Base-by-base conservation (phyloP, 1,284 basidiomycete genomes). In the Pseudozyma flocculosa region DNA sequence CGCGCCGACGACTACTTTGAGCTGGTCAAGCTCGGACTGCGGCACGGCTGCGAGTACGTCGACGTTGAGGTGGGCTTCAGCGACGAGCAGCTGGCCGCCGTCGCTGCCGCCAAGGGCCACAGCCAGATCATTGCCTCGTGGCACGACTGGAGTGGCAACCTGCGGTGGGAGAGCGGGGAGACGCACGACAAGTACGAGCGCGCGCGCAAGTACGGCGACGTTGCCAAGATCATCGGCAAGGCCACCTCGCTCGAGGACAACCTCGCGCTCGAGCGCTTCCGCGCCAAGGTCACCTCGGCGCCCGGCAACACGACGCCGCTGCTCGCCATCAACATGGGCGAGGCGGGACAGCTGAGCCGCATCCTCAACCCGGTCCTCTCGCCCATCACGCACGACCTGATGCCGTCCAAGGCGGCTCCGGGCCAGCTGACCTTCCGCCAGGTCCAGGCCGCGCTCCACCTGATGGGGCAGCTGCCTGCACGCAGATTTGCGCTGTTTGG, bases 241-340 rank as follows among this genome's bases (percentile, higher is more conserved):
- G 92, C 94, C 13, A 84, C 83, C 52, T 79, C 80, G 4, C 72
- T 90, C 23, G 82, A 85, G 56, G 92, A 94, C 78, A 97, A 96
- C 79, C 84, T 91, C 64, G 81, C 84, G 3, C 83, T 97, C 40
- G 85, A 87, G 55, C 79, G 84, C 13, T 98, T 98, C 78, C 61
- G 74, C 69, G 26, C 79, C 83, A 42, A 90, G 88, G 76, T 68
- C 10, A 51, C 59, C 14, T 42, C 54, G 2, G 24, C 43, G 9
- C 50, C 61, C 0, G 41, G 22, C 13, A 40, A 41, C 40, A 48
- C 54, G 21, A 66, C 61, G 51, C 92, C 92, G 1, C 82, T 97
- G 61, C 85, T 98, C 54, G 92, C 91, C 2, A 88, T 97, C 82
- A 97, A 97, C 79, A 94, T 95, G 87, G 92, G 92, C 19, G 76